Evolutionary conservation across 2,329 filamentous ascomycete genomes (phyloP).

Genomic region (Cryphonectria carpinicola): DNA sequence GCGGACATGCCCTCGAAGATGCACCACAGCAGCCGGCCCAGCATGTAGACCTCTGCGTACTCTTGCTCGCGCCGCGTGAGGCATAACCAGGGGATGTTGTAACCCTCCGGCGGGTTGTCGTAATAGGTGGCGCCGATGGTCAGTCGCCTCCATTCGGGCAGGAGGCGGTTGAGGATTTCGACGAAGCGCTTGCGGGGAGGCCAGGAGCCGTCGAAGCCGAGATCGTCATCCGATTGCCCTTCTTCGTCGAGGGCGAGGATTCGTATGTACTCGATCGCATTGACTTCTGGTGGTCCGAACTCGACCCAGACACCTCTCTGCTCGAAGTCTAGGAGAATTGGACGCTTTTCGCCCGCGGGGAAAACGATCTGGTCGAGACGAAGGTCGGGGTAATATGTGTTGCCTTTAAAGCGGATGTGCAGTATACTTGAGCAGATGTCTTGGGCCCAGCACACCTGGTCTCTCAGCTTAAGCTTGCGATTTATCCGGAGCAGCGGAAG

Average conservation of each 20-base stretch:
- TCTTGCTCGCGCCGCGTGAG: constrained; percentile 58
- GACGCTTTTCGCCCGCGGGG: constrained; percentile 46
- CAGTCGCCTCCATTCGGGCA: constrained; percentile 51
- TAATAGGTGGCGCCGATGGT: constrained; percentile 49
- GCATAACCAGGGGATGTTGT: constrained; percentile 61
- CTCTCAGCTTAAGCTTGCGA: constrained; percentile 43
- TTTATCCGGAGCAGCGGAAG: constrained; percentile 56
- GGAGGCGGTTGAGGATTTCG: constrained; percentile 45
- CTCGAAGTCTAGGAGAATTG: constrained; percentile 65
- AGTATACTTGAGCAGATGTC: constrained; percentile 57
- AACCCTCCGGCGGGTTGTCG: constrained; percentile 52
- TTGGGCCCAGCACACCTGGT: constrained; percentile 57
- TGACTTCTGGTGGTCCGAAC: constrained; percentile 64
- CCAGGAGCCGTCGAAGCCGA: constrained; percentile 40
- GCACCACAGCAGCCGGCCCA: constrained; percentile 64
- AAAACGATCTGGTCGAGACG: constrained; percentile 64
- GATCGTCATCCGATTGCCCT: constrained; percentile 41
- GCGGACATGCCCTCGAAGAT: constrained; percentile 64
- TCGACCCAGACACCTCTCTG: constrained; percentile 67
- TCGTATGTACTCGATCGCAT: constrained; percentile 61
- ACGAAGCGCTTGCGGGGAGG: constrained; percentile 43
- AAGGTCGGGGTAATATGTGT: constrained; percentile 61
- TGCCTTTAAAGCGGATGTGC: constrained; percentile 51
- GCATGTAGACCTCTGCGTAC: constrained; percentile 64
- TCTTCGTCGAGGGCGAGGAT: constrained; percentile 55